phyloP scores from a whole-genome alignment of 345 rosid species.

The Gossypium turneri region DNA sequence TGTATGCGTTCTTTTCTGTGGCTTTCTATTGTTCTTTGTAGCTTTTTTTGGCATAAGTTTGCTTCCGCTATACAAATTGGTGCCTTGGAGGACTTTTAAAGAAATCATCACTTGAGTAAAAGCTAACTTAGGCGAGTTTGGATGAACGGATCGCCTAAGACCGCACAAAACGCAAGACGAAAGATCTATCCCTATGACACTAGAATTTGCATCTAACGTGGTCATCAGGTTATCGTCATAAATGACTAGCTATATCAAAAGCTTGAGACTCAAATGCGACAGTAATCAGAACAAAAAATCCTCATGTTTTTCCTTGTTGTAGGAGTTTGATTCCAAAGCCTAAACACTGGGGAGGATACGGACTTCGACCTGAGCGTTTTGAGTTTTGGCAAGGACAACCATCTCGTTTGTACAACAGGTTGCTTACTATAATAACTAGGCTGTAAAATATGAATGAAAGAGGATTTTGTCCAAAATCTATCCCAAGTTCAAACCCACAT shows the following conservation, averaged over 20 bases:
- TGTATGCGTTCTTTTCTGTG: too few species aligned
- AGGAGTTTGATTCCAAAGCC: constrained; percentile 88
- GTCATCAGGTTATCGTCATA: neutral
- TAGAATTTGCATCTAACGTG: constrained; percentile 18
- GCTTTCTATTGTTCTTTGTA: too few species aligned
- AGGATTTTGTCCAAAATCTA: neutral
- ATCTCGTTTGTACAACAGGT: constrained; percentile 72
- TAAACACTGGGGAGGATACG: constrained; percentile 84
- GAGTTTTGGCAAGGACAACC: constrained; percentile 97
- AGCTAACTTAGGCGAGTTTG: too few species aligned
- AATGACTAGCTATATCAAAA: neutral
- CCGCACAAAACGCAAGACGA: too few species aligned
- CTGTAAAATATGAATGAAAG: neutral
- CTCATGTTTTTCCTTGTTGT: constrained; percentile 26
- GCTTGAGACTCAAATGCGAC: neutral
- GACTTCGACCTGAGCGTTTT: constrained; percentile 71
- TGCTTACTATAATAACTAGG: neutral
- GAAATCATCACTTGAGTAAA: too few species aligned
- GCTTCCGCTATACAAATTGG: too few species aligned
- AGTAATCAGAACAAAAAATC: neutral
- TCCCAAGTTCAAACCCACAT: neutral
- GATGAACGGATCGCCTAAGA: too few species aligned
- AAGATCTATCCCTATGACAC: too few species aligned
- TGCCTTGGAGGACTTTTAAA: too few species aligned
- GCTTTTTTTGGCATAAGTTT: too few species aligned